phyloP scores from a whole-genome alignment of 2,329 filamentous ascomycete species.

The Pezicula radicicola region DNA sequence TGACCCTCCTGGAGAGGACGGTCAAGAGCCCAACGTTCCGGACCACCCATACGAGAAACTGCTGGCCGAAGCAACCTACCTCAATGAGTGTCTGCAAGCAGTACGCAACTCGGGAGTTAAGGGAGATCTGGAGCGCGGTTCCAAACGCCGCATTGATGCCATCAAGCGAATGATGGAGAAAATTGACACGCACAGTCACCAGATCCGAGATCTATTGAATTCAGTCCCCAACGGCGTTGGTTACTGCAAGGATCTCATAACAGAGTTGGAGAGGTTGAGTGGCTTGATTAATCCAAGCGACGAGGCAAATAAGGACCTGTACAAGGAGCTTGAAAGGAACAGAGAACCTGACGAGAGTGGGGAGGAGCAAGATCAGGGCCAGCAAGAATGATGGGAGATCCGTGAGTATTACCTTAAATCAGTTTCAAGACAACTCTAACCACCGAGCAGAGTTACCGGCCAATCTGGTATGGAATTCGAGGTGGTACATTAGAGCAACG shows the following conservation, averaged over 20 bases:
- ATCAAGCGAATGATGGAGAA: conserved; percentile 14
- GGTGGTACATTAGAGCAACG: too few species aligned
- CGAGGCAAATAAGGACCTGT: conserved; percentile 11
- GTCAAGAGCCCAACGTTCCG: not conserved
- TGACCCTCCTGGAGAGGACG: conserved; percentile 1
- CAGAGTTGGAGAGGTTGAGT: conserved; percentile 16
- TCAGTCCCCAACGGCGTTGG: conserved; percentile 7
- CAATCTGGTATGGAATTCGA: too few species aligned
- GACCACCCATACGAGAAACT: conserved; percentile 2
- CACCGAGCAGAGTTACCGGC: too few species aligned
- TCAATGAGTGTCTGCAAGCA: conserved; percentile 1
- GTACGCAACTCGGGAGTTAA: not conserved
- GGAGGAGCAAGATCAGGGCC: not conserved
- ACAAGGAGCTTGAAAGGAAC: not conserved
- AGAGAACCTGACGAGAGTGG: not conserved
- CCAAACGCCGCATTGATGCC: conserved; percentile 6
- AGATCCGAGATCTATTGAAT: conserved; percentile 15
- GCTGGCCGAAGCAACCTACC: not conserved
- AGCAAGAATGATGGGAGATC: not conserved
- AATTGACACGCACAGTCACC: conserved; percentile 6
- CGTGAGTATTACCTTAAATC: too few species aligned
- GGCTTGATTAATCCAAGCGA: conserved; percentile 12
- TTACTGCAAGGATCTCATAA: conserved; percentile 16
- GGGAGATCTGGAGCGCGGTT: not conserved
- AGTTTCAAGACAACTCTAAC: too few species aligned